A percentile compares a stretch with the other conserved stretches of the same genome.
Conservation (phyloP, 2,329 filamentous ascomycete genomes). For the Daldinia sp. region DNA sequence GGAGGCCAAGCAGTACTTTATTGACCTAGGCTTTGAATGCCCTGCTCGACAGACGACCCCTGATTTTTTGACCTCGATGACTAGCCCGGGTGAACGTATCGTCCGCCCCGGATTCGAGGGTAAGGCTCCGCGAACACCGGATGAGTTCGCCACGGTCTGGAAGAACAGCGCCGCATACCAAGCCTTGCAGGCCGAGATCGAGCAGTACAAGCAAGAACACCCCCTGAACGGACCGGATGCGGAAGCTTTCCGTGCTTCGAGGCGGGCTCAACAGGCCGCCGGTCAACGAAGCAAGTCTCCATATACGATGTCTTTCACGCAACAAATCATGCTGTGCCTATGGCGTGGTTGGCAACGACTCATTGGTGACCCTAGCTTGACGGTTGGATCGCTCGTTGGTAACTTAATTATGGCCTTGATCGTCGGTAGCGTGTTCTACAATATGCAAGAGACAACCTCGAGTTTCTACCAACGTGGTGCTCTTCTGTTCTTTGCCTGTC, state of each 20-base stretch:
- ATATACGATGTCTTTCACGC: constrained; percentile 78
- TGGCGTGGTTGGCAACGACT: constrained; percentile 82
- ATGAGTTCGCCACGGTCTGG: constrained; percentile 68
- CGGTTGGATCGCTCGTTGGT: constrained; percentile 71
- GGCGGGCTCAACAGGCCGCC: constrained; percentile 63
- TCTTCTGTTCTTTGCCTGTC: constrained; percentile 85
- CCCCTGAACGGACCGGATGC: constrained; percentile 65
- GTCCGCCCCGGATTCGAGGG: constrained; percentile 64
- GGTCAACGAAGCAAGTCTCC: constrained; percentile 74
- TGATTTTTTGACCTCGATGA: constrained; percentile 78
- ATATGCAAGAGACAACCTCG: constrained; percentile 68
- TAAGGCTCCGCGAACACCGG: constrained; percentile 65
- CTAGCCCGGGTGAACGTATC: constrained; percentile 64
- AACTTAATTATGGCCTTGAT: constrained; percentile 82
- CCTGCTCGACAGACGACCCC: constrained; percentile 72
- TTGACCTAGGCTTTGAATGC: constrained; percentile 72
- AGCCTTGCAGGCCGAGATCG: constrained; percentile 62
- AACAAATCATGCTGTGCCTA: constrained; percentile 82
- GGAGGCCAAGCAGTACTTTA: constrained; percentile 70
- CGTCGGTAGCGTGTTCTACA: constrained; percentile 82
- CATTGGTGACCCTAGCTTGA: constrained; percentile 77
- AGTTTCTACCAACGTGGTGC: constrained; percentile 84
- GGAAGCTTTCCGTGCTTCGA: constrained; percentile 63
- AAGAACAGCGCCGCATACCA: constrained; percentile 61
- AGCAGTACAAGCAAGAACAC: constrained; percentile 61